Conservation (phyloP, 805 yeast genomes). For the Metschnikowia gelsemii region DNA sequence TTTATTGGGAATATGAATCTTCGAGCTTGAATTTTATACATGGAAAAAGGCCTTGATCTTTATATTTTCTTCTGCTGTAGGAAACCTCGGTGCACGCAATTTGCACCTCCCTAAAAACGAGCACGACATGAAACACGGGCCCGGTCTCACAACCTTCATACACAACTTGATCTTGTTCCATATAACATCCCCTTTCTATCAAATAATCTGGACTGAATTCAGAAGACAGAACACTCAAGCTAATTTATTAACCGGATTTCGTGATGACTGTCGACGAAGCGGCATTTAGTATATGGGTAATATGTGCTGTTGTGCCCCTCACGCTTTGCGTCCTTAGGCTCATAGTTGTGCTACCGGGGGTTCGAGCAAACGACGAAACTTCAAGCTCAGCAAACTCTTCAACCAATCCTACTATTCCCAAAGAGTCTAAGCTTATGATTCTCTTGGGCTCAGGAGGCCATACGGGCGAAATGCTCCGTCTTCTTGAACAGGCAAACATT, state of each 20-base stretch:
- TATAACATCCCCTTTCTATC: too few relatives aligned
- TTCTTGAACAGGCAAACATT: constrained; percentile 46
- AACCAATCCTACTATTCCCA: not conserved
- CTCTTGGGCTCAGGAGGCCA: constrained; percentile 97
- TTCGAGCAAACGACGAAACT: constrained; percentile 2
- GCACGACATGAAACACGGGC: too few relatives aligned
- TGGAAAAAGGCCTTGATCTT: not conserved
- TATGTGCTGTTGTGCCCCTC: constrained; percentile 7
- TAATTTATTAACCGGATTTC: too few relatives aligned
- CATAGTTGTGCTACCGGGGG: constrained; percentile 13
- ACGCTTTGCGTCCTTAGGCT: constrained; percentile 10
- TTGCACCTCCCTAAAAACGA: too few relatives aligned
- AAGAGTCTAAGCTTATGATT: constrained; percentile 39
- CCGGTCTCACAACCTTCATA: too few relatives aligned
- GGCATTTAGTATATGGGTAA: constrained; percentile 1
- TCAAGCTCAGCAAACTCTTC: not conserved
- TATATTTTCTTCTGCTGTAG: too few relatives aligned
- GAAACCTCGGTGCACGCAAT: too few relatives aligned
- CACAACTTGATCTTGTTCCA: too few relatives aligned
- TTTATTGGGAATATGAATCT: too few relatives aligned
- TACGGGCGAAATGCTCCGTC: constrained; percentile 90
- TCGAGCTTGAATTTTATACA: not conserved
- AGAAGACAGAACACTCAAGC: too few relatives aligned
- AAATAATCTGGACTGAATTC: too few relatives aligned
- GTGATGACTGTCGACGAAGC: constrained; percentile 6